Evolutionary conservation across 495 filamentous ascomycete species (phyloP).

Genomic region (Xylaria longipes): DNA sequence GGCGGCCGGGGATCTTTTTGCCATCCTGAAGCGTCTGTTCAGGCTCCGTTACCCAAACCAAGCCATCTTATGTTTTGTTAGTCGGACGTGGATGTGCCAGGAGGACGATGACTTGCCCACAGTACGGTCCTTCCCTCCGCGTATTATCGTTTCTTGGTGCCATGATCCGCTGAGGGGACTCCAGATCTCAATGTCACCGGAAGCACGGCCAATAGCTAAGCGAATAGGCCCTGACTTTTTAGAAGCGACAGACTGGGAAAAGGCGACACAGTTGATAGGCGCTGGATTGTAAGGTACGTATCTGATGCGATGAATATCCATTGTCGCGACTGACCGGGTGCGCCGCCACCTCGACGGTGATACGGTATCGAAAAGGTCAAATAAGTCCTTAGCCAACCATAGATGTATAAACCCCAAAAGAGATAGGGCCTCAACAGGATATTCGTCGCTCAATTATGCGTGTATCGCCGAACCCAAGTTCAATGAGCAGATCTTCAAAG

Average conservation of each 20-base stretch:
- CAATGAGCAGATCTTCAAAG: background rate
- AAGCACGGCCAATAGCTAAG: slow-evolving; percentile 88
- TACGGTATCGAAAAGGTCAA: background rate
- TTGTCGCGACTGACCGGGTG: slow-evolving; percentile 44
- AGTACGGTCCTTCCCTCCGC: slow-evolving; percentile 76
- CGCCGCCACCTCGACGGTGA: slow-evolving; percentile 14
- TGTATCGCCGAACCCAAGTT: background rate
- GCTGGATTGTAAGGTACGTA: slow-evolving; percentile 95
- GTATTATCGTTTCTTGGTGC: slow-evolving; percentile 86
- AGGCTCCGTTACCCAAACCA: slow-evolving; percentile 91
- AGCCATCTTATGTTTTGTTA: slow-evolving; percentile 74
- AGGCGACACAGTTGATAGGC: slow-evolving; percentile 91
- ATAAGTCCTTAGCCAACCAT: background rate
- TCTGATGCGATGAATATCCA: slow-evolving; percentile 97
- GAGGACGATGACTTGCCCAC: slow-evolving; percentile 20
- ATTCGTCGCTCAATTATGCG: background rate
- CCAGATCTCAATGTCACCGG: slow-evolving; percentile 98
- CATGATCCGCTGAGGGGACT: slow-evolving; percentile 85
- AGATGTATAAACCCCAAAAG: background rate
- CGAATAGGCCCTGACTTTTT: slow-evolving; percentile 63
- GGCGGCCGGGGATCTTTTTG: slow-evolving; percentile 68
- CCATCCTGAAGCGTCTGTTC: slow-evolving; percentile 68
- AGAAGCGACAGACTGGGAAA: slow-evolving; percentile 78
- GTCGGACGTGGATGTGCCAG: background rate
- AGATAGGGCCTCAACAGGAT: background rate